Percentiles rank a stretch among this genome's conserved stretches.
These are phyloP conservation scores for Gossypium schwendimanii DNA, from an alignment of 441 rosid species.

Conservation along the genomic window DNA sequence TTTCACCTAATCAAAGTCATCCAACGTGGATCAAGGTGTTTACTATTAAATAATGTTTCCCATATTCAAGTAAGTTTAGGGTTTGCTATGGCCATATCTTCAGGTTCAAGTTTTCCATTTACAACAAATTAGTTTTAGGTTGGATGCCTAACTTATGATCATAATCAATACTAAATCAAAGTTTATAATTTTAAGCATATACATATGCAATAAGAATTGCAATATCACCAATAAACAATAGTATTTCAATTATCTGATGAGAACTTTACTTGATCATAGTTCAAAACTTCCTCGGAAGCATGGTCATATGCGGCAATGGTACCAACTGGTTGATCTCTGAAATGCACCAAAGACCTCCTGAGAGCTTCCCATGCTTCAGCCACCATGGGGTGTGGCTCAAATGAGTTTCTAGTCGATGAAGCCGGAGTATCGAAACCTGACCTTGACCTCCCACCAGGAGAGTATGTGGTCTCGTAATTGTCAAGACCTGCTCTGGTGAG, in stretches of 20 bases:
- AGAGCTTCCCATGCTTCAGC: conserved; percentile 96
- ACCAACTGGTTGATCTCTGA: conserved; percentile 38
- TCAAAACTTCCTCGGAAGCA: conserved; percentile 75
- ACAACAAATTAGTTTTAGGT: neutral
- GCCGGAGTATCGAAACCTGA: conserved; percentile 69
- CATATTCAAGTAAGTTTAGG: neutral
- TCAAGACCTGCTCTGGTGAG: conserved; percentile 44
- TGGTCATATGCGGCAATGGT: conserved; percentile 33
- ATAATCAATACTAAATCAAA: neutral
- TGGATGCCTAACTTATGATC: neutral
- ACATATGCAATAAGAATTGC: neutral
- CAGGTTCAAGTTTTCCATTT: neutral
- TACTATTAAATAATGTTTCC: neutral
- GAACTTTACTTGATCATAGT: conserved; percentile 64
- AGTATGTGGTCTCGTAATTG: conserved; percentile 5
- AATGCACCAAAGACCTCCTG: conserved; percentile 54
- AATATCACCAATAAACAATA: neutral
- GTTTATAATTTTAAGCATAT: conserved; percentile 4
- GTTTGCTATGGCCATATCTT: neutral
- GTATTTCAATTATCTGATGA: neutral
- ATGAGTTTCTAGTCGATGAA: conserved; percentile 63
- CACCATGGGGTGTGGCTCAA: conserved; percentile 86
- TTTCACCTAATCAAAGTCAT: neutral
- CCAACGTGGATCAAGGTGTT: neutral
- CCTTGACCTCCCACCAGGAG: conserved; percentile 68